Conservation (phyloP, 768 basidiomycete species). For the Trametes maxima region DNA sequence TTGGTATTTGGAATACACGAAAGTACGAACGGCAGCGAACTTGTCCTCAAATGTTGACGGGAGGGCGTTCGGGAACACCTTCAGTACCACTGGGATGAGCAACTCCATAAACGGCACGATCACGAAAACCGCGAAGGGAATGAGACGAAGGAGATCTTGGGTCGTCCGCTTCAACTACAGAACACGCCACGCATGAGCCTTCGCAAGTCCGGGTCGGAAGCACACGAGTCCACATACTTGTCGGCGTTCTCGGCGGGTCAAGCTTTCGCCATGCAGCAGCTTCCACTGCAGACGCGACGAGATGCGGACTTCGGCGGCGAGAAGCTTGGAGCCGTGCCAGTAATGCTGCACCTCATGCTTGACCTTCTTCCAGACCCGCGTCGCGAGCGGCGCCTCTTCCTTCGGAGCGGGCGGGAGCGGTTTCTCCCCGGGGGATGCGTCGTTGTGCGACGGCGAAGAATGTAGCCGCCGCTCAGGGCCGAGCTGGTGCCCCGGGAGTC, state of each 20-base stretch:
- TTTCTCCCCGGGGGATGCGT: constrained; percentile 38
- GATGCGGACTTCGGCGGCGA: constrained; percentile 93
- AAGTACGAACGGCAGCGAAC: constrained; percentile 74
- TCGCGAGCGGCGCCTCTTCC: constrained; percentile 49
- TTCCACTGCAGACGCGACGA: constrained; percentile 87
- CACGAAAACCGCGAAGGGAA: constrained; percentile 94
- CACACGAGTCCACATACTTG: constrained; percentile 59
- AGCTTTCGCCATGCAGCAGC: constrained; percentile 84
- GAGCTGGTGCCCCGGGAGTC: constrained; percentile 4
- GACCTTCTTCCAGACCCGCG: constrained; percentile 85
- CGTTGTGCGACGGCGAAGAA: constrained; percentile 19
- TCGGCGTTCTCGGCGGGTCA: constrained; percentile 92
- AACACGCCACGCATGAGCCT: background rate
- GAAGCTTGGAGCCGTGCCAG: constrained; percentile 93
- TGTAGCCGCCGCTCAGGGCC: constrained; percentile 15
- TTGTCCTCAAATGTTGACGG: constrained; percentile 99
- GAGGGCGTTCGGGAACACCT: constrained; percentile 98
- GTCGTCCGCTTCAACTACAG: constrained; percentile 88
- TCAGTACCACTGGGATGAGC: constrained; percentile 91
- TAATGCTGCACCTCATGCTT: constrained; percentile 97
- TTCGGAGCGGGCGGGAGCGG: constrained; percentile 44
- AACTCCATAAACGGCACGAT: constrained; percentile 99
- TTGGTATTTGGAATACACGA: background rate
- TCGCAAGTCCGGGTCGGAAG: background rate
- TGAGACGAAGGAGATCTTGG: constrained; percentile 86